A percentile compares a stretch with the other conserved stretches of the same genome.
Evolutionary conservation across 202 grass and related monocot species (phyloP).

Genomic region (Panicum virgatum): DNA sequence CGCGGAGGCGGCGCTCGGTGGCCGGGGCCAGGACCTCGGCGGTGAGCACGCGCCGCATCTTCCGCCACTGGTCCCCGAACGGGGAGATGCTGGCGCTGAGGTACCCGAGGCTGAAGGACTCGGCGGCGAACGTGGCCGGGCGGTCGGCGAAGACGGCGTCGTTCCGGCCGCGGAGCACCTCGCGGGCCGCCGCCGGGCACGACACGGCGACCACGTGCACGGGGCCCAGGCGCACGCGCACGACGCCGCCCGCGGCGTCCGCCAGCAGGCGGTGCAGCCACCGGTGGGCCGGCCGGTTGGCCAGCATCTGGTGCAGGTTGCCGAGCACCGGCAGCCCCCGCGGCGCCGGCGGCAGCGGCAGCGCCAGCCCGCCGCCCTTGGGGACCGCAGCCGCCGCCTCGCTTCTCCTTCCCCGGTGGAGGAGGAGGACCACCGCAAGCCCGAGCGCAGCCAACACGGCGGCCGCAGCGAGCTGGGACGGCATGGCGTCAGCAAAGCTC

Average conservation of each 20-base stretch:
- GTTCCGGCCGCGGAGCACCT: slow-evolving; percentile 54
- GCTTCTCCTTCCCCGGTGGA: not conserved
- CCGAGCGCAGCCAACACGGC: not conserved
- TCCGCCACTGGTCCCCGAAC: slow-evolving; percentile 56
- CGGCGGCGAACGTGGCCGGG: slow-evolving; percentile 52
- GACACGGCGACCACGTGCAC: slow-evolving; percentile 45
- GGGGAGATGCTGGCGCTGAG: slow-evolving; percentile 48
- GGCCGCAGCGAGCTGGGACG: not conserved
- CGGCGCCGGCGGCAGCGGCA: slow-evolving; percentile 40
- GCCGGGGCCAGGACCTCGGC: slow-evolving; percentile 41
- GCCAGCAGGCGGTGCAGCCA: slow-evolving; percentile 47
- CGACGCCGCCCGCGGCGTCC: slow-evolving; percentile 28
- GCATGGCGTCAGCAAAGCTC: not conserved
- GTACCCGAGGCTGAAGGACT: slow-evolving; percentile 44
- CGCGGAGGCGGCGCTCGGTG: slow-evolving; percentile 27
- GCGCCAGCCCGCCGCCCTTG: not conserved
- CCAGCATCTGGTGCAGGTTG: slow-evolving; percentile 43
- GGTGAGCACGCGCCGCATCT: slow-evolving; percentile 55
- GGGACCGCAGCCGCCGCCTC: not conserved
- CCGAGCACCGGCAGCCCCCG: slow-evolving; percentile 43
- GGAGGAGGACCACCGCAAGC: too few species aligned
- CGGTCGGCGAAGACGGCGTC: slow-evolving; percentile 61
- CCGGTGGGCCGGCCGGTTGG: slow-evolving; percentile 39
- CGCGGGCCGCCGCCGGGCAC: slow-evolving; percentile 43
- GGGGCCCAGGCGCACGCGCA: slow-evolving; percentile 43